Base-by-base conservation (phyloP, 1,139 yeast species). In the Blastobotrys petasosporus region DNA sequence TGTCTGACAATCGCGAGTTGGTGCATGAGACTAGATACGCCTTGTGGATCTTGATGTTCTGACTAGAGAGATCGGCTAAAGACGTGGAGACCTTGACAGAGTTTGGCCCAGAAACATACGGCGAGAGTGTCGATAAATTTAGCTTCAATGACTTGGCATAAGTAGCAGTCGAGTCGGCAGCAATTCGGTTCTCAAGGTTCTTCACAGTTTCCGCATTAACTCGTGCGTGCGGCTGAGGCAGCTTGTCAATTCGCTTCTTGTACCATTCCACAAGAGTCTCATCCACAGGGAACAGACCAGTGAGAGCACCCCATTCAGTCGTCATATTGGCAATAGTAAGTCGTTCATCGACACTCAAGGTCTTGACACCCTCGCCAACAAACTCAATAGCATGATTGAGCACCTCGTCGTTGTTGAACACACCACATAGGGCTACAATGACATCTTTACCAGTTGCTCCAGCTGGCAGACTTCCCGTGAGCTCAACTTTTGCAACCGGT, bases 221-320 rank as follows among this genome's bases (percentile, higher is more conserved):
- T 63, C 98, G 79, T 52, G 96, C 87, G 65, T 92, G 98, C 43
- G 85, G 82, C 57, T 80, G 81, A 23, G 90, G 88, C 45, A 88
- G 73, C 54, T 76, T 74, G 29, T 68, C 54, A 46, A 87, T 63
- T 60, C 97, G 75, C 42, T 78, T 67, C 52, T 81, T 73, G 69
- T 92, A 92, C 81, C 90, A 92, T 47, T 82, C 71, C 38, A 88
- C 67, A 57, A 88, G 72, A 13, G 80, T 80, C 20, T 77, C 72
- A 64, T 92, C 99, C 16, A 92, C 88, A 4, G 99, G 97, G 78
- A 92, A 92, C 51, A 92, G 71, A 38, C 99, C 99, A 4, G 96
- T 85, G 12, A 92, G 73, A 1, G 99, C 98, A 58, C 99, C 99
- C 99, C 99, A 92, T 68, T 92, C 99, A 36, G 99, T 92, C 43